Evolutionary conservation across 345 rosid genomes (phyloP).

Genomic region (Euphorbia lathyris): DNA sequence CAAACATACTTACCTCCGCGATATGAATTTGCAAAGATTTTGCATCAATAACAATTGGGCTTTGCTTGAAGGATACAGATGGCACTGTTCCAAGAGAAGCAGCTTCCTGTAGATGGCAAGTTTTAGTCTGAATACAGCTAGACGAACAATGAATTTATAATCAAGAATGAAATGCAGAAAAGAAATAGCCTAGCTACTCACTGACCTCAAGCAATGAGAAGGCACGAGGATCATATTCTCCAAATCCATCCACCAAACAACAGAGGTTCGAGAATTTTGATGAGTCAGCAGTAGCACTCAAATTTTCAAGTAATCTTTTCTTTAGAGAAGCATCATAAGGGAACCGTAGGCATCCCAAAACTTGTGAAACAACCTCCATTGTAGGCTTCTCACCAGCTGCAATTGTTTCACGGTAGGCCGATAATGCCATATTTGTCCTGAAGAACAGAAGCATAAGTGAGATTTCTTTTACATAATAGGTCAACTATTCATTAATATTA

Average conservation of each 20-base stretch:
- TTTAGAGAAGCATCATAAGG: conserved; percentile 65
- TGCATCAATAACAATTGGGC: conserved; percentile 58
- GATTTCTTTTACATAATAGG: neutral
- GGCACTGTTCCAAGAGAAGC: conserved; percentile 75
- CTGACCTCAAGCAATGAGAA: conserved; percentile 83
- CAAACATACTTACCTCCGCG: conserved; percentile 52
- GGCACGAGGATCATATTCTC: conserved; percentile 93
- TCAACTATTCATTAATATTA: neutral
- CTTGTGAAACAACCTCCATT: conserved; percentile 73
- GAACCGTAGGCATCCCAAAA: conserved; percentile 82
- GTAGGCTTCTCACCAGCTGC: conserved; percentile 60
- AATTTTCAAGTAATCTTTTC: conserved; percentile 57
- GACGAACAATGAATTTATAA: conserved; percentile 7
- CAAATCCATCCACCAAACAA: conserved; percentile 86
- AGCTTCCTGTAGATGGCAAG: conserved; percentile 53
- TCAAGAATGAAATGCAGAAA: neutral
- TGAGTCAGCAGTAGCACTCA: conserved; percentile 49
- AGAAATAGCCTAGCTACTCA: conserved; percentile 14
- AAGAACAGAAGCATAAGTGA: conserved; percentile 17
- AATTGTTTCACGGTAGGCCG: conserved; percentile 67
- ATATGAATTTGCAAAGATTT: conserved; percentile 48
- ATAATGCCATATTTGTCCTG: conserved; percentile 76
- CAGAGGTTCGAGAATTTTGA: conserved; percentile 50
- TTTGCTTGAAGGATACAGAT: conserved; percentile 53
- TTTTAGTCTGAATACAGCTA: neutral